Conservation (phyloP, 2,329 filamentous ascomycete species). For the Microsporum audouinii region DNA sequence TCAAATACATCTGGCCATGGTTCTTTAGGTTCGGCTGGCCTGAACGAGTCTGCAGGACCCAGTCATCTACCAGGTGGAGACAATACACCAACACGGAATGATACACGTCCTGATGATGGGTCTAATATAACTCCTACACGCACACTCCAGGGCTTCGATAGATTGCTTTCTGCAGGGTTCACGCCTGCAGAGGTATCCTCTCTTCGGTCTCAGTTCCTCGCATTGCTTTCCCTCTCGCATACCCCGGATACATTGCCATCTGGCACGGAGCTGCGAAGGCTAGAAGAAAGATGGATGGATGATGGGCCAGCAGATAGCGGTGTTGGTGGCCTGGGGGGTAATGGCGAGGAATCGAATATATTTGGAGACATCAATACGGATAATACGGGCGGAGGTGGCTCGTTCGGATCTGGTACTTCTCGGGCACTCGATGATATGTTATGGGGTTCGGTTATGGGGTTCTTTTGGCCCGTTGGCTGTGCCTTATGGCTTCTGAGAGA, state of each 20-base stretch:
- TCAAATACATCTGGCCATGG: neutral
- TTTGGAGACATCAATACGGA: conserved; percentile 18
- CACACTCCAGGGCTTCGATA: conserved; percentile 67
- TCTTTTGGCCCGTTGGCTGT: conserved; percentile 86
- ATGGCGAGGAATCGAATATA: conserved; percentile 32
- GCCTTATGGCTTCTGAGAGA: conserved; percentile 75
- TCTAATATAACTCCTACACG: conserved; percentile 34
- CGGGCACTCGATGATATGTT: conserved; percentile 68
- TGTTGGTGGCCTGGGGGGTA: conserved; percentile 23
- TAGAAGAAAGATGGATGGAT: conserved; percentile 91
- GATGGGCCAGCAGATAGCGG: conserved; percentile 38
- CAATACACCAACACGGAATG: neutral
- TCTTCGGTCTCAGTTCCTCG: conserved; percentile 76
- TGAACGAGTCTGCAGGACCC: conserved; percentile 2
- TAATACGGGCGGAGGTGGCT: conserved; percentile 22
- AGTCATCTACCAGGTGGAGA: neutral
- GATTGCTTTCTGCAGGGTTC: conserved; percentile 71
- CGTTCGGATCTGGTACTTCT: neutral
- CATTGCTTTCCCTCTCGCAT: conserved; percentile 68
- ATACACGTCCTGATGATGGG: neutral
- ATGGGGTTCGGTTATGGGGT: conserved; percentile 79
- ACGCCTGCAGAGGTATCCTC: conserved; percentile 70
- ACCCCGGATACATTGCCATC: conserved; percentile 84
- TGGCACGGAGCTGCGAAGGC: conserved; percentile 58
- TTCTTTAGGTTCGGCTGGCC: neutral